Evolutionary conservation across 2,329 filamentous ascomycete genomes (phyloP).

Genomic region (Alternaria viburni): DNA sequence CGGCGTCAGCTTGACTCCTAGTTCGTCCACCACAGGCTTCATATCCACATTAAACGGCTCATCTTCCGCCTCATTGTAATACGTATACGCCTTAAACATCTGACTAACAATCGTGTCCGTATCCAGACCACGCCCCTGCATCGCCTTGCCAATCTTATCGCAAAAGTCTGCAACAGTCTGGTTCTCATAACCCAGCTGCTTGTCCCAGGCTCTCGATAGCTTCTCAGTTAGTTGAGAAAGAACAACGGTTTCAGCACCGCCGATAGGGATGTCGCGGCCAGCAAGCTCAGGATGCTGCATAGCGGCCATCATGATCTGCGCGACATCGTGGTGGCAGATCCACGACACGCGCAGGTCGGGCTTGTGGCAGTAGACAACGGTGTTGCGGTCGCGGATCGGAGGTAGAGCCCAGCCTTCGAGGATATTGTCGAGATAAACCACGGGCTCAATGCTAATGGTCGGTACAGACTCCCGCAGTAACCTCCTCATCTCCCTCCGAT

Average conservation of each 20-base stretch:
- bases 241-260: conserved; percentile 46
- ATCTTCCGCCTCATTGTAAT: conserved; percentile 50
- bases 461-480: conserved; percentile 42
- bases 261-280: conserved; percentile 45
- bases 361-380: conserved; percentile 51
- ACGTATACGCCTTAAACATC: conserved; percentile 52
- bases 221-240: conserved; percentile 44
- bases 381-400: conserved; percentile 43
- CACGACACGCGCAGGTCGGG: conserved; percentile 47
- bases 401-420: conserved; percentile 50
- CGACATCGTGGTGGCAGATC: conserved; percentile 51
- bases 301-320: conserved; percentile 48
- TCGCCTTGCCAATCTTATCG: conserved; percentile 37
- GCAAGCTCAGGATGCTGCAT: conserved; percentile 43
- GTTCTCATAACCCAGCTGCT: conserved; percentile 38
- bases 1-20: conserved; percentile 40
- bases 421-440: conserved; percentile 50
- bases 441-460: conserved; percentile 46
- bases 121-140: conserved; percentile 47
- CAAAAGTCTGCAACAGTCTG: conserved; percentile 41
- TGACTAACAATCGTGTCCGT: conserved; percentile 44
- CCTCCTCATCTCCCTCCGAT: conserved; percentile 38
- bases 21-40: conserved; percentile 40
- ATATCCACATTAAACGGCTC: conserved; percentile 51
- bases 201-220: conserved; percentile 43